Base-by-base conservation (phyloP, 305 asterid species). In the Solanum hybrid region DNA sequence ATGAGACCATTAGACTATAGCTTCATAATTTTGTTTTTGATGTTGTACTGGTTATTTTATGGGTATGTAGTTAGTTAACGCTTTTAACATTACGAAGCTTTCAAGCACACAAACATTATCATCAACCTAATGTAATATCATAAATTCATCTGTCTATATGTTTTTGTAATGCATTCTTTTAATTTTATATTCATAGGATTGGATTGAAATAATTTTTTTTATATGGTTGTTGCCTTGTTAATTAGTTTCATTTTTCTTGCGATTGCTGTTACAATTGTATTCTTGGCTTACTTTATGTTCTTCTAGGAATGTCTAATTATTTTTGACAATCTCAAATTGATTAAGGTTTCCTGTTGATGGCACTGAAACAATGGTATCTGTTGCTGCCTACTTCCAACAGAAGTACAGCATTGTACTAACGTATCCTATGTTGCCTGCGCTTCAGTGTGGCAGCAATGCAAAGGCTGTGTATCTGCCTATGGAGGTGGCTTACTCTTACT, bases 401-500 rank as follows among this genome's bases (percentile, higher is more conserved):
- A 91, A 88, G 88, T 95, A 96, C 90, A 88, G 89, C 2, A 89
- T 93, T 78, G 16, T 0, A 4, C 94, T 97, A 0, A 17, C 17
- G 27, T 89, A 86, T 88, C 94, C 95, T 1, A 11, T 4, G 38
- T 84, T 97, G 89, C 99, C 98, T 32, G 97, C 98, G 6, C n/a
- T 97, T 89, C 95, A 92, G 89, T 90, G 93, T 17, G 99, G 99
- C 9, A 94, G 86, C 87, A 95, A 88, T 79, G 14, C 96, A n/a
- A 96, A 89, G 76, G 97, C 99, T 0, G 89, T 89, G 2, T 94
- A 92, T 92, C 89, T 96, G 81, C 99, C 99, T 1, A 95, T 97
- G 98, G 99, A 97, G 99, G 99, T 95, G 79, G 86, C 24, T 27
- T 60, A 6, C 79, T 87, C 88, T 88, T 79, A 26, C 32, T 81